These are phyloP conservation scores for Agrostemma githago DNA, from an alignment of 148 eudicot genomes.

Conservation along the genomic window DNA sequence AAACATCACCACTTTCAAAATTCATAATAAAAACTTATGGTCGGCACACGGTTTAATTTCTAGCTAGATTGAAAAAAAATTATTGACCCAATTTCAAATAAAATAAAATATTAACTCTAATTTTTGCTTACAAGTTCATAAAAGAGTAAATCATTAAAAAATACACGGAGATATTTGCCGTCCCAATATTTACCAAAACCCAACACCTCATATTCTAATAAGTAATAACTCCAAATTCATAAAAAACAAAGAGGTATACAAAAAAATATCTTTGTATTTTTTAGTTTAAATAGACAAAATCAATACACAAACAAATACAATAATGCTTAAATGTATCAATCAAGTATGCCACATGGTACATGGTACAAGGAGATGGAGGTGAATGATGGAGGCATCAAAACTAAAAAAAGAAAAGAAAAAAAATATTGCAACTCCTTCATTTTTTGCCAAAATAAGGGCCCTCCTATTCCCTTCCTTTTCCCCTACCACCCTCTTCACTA, in stretches of 20 bases:
- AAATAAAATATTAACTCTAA: too few relatives aligned
- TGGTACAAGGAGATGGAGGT: background rate
- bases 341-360: constrained; percentile 26
- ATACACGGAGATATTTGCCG: too few relatives aligned
- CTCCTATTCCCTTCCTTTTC: constrained; percentile 11
- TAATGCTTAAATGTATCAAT: constrained; percentile 19
- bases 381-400: constrained; percentile 3
- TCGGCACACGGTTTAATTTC: too few relatives aligned
- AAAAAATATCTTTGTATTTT: background rate
- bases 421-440: constrained; percentile 5
- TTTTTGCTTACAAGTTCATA: too few relatives aligned
- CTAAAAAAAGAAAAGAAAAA: background rate
- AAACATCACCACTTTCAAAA: too few relatives aligned
- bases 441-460: constrained; percentile 2
- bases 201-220: too few relatives aligned
- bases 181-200: too few relatives aligned
- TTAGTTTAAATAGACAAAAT: background rate
- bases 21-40: too few relatives aligned
- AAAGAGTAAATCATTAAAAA: too few relatives aligned
- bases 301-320: background rate
- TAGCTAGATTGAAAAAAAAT: too few relatives aligned
- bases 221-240: background rate
- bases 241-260: background rate
- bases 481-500: constrained; percentile 14
- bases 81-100: too few relatives aligned